Evolutionary conservation across 768 basidiomycete genomes (phyloP), one percentile per base, ranked within the genome.

Genomic region (Leccinum imitatum): DNA sequence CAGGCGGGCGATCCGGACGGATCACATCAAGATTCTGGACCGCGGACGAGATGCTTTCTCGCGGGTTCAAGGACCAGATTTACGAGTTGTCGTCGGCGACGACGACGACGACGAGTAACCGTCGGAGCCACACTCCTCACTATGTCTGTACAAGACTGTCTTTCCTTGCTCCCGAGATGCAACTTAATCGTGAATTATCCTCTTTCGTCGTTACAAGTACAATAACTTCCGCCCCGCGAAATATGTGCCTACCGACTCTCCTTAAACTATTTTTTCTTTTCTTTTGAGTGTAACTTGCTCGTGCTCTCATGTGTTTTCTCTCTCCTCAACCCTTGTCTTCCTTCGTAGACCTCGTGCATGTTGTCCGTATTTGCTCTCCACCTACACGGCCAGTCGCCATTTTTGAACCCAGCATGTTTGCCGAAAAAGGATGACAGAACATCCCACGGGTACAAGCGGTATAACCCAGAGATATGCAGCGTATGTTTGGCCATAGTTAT

Each of bases 1-100:
- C 79, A 87, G 95, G 58, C 81, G 93, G 41, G 91, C 92, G 33
- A 86, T 97, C 70, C 84, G 85, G 71, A 91, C 94, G 51, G 90
- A 94, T 75, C 79, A 77, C 73, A 91, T 95, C 83, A 96, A 82
- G 76, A 75, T 75, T 11, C 91, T 99, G 65, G 96, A 99, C 73
- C 96, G 96, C 97, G 61, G 96, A 99, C 74, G 96, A 98, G 79
- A 94, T 99, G 90, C 81, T 99, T 74, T 95, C 94, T 63, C 92
- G 91, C 68, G 96, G 96, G 58, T 98, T 98, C 87, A 96, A 95
- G 81, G 95, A 98, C 78, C 93, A 23, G 21, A n/a, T n/a, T n/a
- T n/a, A n/a, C n/a, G n/a, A n/a, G 77, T 87, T 98, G 73, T 98
- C 27, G 27, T 27, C 27, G 27, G 27, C 27, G 27, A 25, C 15